Conservation (phyloP, 2,329 filamentous ascomycete species). For the Pseudogymnoascus sp. region DNA sequence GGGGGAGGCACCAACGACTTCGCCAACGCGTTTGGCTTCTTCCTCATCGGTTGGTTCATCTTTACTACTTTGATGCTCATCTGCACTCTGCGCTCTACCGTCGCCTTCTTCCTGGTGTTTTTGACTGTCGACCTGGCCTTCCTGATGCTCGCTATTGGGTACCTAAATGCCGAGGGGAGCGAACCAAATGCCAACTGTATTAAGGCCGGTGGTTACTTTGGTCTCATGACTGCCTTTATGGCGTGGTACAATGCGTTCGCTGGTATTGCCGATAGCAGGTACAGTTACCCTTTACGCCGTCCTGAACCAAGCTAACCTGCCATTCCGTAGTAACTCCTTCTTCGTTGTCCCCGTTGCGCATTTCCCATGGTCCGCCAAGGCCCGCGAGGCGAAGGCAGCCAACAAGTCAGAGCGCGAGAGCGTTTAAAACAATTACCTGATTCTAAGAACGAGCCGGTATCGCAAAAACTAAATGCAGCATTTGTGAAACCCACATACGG, state of each 20-base stretch:
- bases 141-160: slow-evolving; percentile 48
- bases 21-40: slow-evolving; percentile 46
- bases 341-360: slow-evolving; percentile 86
- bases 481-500: too few relatives aligned
- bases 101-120: slow-evolving; percentile 54
- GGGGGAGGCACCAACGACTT: slow-evolving; percentile 32
- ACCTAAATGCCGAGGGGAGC: slow-evolving; percentile 27
- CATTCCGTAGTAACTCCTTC: slow-evolving; percentile 69
- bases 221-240: slow-evolving; percentile 70
- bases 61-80: slow-evolving; percentile 51
- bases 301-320: slow-evolving; percentile 28
- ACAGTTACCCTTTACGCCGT: slow-evolving; percentile 22
- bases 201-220: slow-evolving; percentile 70
- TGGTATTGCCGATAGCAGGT: slow-evolving; percentile 68
- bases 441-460: too few relatives aligned
- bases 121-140: slow-evolving; percentile 51
- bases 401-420: too few relatives aligned
- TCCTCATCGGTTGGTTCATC: slow-evolving; percentile 55
- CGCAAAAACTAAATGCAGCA: too few relatives aligned
- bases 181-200: slow-evolving; percentile 36
- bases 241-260: slow-evolving; percentile 85
- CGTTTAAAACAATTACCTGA: too few relatives aligned
- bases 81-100: slow-evolving; percentile 50
- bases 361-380: slow-evolving; percentile 89
- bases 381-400: slow-evolving; percentile 49